Evolutionary conservation across 805 yeast genomes (phyloP).

Genomic region (Candida ovalis): DNA sequence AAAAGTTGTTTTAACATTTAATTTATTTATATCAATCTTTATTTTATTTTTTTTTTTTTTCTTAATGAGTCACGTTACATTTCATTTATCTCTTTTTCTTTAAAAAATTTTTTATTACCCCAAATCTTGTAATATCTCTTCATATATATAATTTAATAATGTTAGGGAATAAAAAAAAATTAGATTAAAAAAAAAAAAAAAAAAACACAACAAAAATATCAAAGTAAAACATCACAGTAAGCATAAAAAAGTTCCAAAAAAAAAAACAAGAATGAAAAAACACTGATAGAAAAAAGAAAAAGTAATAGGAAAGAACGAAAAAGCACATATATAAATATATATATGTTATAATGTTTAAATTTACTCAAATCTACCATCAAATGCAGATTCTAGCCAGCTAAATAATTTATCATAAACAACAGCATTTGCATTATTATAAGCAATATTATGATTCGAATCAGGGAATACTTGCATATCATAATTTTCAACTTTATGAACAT

Average conservation of each 20-base stretch:
- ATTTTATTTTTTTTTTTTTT: not conserved
- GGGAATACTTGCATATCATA: slow-evolving; percentile 89
- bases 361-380: not conserved
- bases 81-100: too few relatives aligned
- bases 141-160: too few relatives aligned
- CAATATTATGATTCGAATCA: slow-evolving; percentile 85
- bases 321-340: not conserved
- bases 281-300: not conserved
- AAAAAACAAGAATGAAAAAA: too few relatives aligned
- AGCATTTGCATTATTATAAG: slow-evolving; percentile 71
- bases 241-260: too few relatives aligned
- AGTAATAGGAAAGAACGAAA: not conserved
- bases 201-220: too few relatives aligned
- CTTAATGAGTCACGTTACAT: not conserved
- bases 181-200: too few relatives aligned
- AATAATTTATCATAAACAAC: slow-evolving; percentile 69
- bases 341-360: not conserved
- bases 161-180: too few relatives aligned
- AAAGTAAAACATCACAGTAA: too few relatives aligned
- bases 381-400: slow-evolving; percentile 50
- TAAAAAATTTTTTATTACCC: too few relatives aligned
- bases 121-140: too few relatives aligned
- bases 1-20: not conserved
- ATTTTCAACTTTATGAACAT: slow-evolving; percentile 50
- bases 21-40: too few relatives aligned